Percentiles rank a stretch among this genome's conserved stretches.
Evolutionary conservation across 495 filamentous ascomycete species (phyloP).

Genomic region (Neurospora sp.): DNA sequence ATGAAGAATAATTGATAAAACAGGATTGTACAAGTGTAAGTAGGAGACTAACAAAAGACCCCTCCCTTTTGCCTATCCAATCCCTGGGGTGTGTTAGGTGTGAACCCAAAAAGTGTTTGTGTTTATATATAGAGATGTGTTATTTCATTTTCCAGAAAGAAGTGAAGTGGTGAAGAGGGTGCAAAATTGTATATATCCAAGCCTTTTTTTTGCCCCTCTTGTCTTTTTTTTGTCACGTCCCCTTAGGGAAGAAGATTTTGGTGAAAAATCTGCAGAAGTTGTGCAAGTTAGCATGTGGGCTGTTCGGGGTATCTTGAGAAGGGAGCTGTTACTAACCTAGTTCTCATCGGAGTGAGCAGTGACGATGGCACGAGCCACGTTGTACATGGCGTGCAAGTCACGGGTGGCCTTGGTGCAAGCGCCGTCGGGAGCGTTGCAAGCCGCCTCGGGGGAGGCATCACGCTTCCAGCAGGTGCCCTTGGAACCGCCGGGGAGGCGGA

Average conservation of each 20-base stretch:
- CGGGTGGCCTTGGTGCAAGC: conserved; percentile 26
- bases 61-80: neutral
- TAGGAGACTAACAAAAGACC: too few species aligned
- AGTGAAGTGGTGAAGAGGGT: neutral
- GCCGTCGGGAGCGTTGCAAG: conserved; percentile 19
- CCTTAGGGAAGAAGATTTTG: neutral
- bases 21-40: neutral
- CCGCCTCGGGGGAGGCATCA: conserved; percentile 14
- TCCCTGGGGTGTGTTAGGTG: neutral
- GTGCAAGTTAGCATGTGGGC: neutral
- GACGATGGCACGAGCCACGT: conserved; percentile 22
- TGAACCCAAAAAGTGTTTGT: neutral
- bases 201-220: neutral
- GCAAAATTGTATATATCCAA: neutral
- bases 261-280: neutral
- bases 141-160: neutral
- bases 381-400: conserved; percentile 26
- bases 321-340: neutral
- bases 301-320: neutral
- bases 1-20: neutral
- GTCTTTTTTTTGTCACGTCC: neutral
- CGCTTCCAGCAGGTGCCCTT: conserved; percentile 18
- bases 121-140: neutral
- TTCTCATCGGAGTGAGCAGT: conserved; percentile 9
- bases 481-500: too few species aligned